Evolutionary conservation across 148 eudicot species (phyloP), one percentile per base, ranked within the genome.

Genomic region (Diospyros lotus): DNA sequence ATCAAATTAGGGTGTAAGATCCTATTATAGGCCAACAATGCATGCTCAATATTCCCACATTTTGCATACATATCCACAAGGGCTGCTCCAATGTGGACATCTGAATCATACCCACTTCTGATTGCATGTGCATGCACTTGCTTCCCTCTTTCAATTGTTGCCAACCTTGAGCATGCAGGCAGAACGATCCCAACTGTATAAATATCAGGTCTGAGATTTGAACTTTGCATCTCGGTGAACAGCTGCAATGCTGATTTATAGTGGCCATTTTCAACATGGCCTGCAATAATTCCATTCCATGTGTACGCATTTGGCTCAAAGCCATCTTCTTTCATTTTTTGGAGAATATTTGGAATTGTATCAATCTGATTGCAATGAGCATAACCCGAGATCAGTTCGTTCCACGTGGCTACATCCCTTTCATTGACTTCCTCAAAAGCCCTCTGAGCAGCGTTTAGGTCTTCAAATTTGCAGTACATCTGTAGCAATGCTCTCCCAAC

Each of bases 41-140:
- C 81, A 62, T 83, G 51, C 46, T 80, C 75, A 65, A 89, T 77
- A 52, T 72, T 75, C 71, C 89, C 89, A 74, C 87, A 89, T 84
- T 87, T 89, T 59, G 86, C 84, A 71, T 87, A 89, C 89, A 87
- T 87, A 72, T 89, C 90, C 55, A 85, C 75, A 0, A 87, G 71
- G 63, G 87, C 83, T 65, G 89, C 86, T 77, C 81, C 87, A 44
- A 82, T 79, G 72, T 85, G 78, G 71, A 65, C 71, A 71, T 85
- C 79, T n/a, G 83, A 73, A 40, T 89, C 87, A 59, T 69, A 89
- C 73, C 86, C 83, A 66, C 52, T 51, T 79, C 85, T 75, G 45
- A 89, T 73, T 9, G 86, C 71, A 77, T 85, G 77, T 40, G 86
- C 81, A 66, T 87, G 93, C 75, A 87, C 76, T 71, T 87, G 89